Evolutionary conservation across 2,329 filamentous ascomycete species (phyloP), one percentile per base, ranked within the genome.

Genomic region (Cercospora citrullina): DNA sequence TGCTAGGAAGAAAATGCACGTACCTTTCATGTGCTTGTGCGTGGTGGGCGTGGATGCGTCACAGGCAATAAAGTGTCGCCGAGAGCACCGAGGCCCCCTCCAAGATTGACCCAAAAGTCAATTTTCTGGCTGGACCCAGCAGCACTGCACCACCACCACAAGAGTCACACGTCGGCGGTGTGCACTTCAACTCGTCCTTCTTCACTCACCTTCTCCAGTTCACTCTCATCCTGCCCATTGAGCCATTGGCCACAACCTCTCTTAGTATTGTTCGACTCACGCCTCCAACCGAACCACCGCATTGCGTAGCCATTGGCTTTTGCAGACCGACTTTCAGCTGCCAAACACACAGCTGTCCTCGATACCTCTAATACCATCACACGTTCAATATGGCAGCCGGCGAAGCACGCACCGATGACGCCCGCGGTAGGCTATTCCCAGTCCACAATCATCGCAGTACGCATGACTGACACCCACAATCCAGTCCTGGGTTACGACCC

Each of bases 401-500:
- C 62, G 65, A 68, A 39, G 58, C 66, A 33, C 75, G 79, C 60
- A 81, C 78, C 72, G 84, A 86, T 76, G 84, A 86, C 75, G 83
- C 85, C 74, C 83, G 84, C 78, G 82, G 84, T 85, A 81, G 71
- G 78, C n/a, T 64, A 6, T 28, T 10, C 2, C 16, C 48, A 26
- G 14, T 48, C n/a, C 64, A 59, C 55, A 67, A 48, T 39, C 26
- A 12, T 51, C 53, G n/a, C 61, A 23, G 7, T 9, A 14, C 16
- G 64, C 51, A 57, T 33, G 23, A 64, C 60, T 65, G 59, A 68
- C 60, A 74, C 62, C 53, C 28, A 30, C 59, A 28, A 16, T 23
- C 42, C 72, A 97, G 94, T 97, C 81, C 85, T 96, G 78, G 93
- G 93, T 74, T 94, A 97, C 86, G 94, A 97, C 81, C 93, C 94